phyloP scores from a whole-genome alignment of 1,284 basidiomycete species.

The Ganoderma multipileum region DNA sequence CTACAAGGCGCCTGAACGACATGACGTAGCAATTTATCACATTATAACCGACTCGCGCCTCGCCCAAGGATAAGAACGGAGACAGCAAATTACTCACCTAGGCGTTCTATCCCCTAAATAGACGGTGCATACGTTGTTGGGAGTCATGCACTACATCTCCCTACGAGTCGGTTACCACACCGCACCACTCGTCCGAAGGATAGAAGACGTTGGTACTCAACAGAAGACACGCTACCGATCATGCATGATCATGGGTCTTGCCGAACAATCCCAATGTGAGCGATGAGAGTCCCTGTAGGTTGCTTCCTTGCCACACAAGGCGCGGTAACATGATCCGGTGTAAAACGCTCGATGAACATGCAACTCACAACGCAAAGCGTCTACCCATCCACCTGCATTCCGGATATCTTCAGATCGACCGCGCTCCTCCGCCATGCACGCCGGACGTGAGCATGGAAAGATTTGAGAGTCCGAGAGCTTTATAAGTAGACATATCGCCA shows the following conservation, averaged over 20 bases:
- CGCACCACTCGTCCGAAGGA: conserved; percentile 1
- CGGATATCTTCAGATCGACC: conserved; percentile 19
- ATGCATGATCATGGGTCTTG: neutral
- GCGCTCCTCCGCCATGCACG: conserved; percentile 3
- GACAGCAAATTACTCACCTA: neutral
- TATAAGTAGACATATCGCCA: conserved; percentile 32
- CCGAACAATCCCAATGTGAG: neutral
- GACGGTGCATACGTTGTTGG: neutral
- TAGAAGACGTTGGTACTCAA: conserved; percentile 6
- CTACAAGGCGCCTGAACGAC: too few species aligned
- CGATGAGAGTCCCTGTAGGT: neutral
- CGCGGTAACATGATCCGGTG: conserved; percentile 26
- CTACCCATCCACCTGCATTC: conserved; percentile 5
- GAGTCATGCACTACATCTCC: neutral
- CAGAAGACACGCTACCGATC: neutral
- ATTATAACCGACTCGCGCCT: neutral
- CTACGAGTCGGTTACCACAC: conserved; percentile 2
- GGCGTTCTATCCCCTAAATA: neutral
- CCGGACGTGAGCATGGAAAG: neutral
- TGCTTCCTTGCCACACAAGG: conserved; percentile 5
- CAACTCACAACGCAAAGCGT: conserved; percentile 39
- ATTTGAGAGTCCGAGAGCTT: conserved; percentile 22
- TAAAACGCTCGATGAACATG: conserved; percentile 31
- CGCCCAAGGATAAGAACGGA: neutral
- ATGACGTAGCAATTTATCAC: neutral